Evolutionary conservation across 495 filamentous ascomycete genomes (phyloP), one percentile per base, ranked within the genome.

Genomic region (Bombardia bombarda): DNA sequence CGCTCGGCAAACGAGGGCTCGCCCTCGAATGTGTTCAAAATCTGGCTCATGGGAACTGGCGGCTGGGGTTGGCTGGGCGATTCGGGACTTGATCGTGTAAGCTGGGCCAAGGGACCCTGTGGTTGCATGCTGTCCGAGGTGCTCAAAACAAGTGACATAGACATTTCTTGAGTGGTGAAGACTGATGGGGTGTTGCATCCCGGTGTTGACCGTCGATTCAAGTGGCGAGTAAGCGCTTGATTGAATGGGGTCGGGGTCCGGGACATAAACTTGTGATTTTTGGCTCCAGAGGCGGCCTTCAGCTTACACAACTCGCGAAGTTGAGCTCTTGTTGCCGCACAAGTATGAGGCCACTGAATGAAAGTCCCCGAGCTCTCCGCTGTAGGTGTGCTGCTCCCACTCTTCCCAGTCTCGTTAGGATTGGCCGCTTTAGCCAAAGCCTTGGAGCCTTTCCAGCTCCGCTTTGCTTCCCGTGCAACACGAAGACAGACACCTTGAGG

Each of bases 401-500:
- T 86, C 45, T 70, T 69, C 33, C 22, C 46, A 2, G 50, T 51
- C 20, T 60, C 56, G 17, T 12, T 21, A 3, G 49, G 19, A n/a
- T 45, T 51, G 23, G 56, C 51, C 1, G 56, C 43, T 39, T 56
- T 63, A 17, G 54, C 20, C 40, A 61, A 53, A 7, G 60, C 49
- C 35, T 70, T 75, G 7, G 72, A 65, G 7, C 77, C 80, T 51
- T 77, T 84, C 93, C 93, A 98, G 43, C 76, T 90, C 54, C 79
- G 75, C 63, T 82, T 86, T 4, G 90, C 86, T 53, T 87, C 82
- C 53, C 88, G 77, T 1, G 89, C 86, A 37, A 98, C 89, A 45
- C 88, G 86, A 53, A 83, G 74, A 53, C 88, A 90, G 24, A 97
- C 86, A 7, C 92, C 93, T 28, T 92, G 72, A 10, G 92, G 92